These are phyloP conservation scores for Metschnikowia koreensis DNA, from an alignment of 805 yeast species.

Conservation along the genomic window DNA sequence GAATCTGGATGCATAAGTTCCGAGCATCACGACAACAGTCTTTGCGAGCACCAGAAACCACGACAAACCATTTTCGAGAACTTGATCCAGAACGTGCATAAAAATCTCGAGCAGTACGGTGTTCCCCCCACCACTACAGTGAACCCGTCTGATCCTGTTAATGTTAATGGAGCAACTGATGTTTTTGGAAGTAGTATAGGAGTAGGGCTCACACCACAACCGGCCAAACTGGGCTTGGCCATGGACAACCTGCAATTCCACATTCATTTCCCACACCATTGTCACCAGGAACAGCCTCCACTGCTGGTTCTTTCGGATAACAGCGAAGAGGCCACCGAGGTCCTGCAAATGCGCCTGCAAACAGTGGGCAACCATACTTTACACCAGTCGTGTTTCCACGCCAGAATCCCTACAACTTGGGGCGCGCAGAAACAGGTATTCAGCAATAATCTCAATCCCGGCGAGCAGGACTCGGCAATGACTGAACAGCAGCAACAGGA, in stretches of 20 bases:
- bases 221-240: not conserved
- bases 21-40: conserved; percentile 16
- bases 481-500: conserved; percentile 23
- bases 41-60: conserved; percentile 30
- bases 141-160: not conserved
- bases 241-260: conserved; percentile 22
- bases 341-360: not conserved
- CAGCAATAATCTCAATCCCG: not conserved
- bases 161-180: not conserved
- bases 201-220: not conserved
- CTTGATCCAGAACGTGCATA: conserved; percentile 37
- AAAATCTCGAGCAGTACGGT: conserved; percentile 22
- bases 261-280: conserved; percentile 41
- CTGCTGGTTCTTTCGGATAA: not conserved
- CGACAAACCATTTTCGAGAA: conserved; percentile 38
- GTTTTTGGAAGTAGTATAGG: too few species aligned
- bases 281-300: conserved; percentile 23
- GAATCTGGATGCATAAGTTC: conserved; percentile 4
- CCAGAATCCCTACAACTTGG: conserved; percentile 31
- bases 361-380: conserved; percentile 9
- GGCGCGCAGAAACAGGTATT: not conserved
- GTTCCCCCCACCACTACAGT: conserved; percentile 3
- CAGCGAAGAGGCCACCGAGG: not conserved
- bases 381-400: conserved; percentile 47
- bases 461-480: not conserved